phyloP scores from a whole-genome alignment of 2,329 filamentous ascomycete genomes.

The Metarhizium brunneum region DNA sequence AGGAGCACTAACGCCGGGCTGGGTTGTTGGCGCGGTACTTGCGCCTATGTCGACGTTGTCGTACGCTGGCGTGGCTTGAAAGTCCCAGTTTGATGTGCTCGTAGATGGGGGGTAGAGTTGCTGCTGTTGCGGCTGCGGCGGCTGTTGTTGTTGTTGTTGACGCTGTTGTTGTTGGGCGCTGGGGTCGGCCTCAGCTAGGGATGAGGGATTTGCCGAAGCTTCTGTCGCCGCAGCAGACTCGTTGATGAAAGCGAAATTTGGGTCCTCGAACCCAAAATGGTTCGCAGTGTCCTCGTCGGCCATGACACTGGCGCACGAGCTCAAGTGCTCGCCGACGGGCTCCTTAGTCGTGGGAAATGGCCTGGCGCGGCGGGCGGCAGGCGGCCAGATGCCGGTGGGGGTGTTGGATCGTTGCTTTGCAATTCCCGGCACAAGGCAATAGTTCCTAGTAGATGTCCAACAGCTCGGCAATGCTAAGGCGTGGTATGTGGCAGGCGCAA shows the following conservation, averaged over 20 bases:
- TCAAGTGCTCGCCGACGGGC: conserved; percentile 1
- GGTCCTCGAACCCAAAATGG: conserved; percentile 35
- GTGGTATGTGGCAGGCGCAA: background rate
- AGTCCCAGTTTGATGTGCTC: conserved; percentile 32
- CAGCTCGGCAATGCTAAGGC: background rate
- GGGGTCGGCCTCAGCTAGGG: conserved; percentile 21
- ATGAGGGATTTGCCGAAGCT: conserved; percentile 21
- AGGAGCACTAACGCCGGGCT: conserved; percentile 22
- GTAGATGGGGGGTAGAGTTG: conserved; percentile 16
- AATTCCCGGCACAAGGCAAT: background rate
- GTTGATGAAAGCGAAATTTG: conserved; percentile 28
- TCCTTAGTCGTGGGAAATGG: background rate
- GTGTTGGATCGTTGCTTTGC: background rate
- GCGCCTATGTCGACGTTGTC: conserved; percentile 32
- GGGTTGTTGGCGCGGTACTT: conserved; percentile 23
- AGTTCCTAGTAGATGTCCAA: background rate
- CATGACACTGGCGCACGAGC: conserved; percentile 20
- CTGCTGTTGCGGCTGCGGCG: too few species aligned
- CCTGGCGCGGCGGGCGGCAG: background rate
- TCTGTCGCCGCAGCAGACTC: conserved; percentile 19
- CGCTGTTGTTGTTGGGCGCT: conserved; percentile 16
- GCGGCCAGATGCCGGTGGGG: conserved; percentile 2
- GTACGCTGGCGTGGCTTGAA: conserved; percentile 38
- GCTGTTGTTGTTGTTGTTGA: too few species aligned
- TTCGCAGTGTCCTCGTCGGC: conserved; percentile 29